phyloP scores from a whole-genome alignment of 2,329 filamentous ascomycete genomes.

The Fusarium falciforme region DNA sequence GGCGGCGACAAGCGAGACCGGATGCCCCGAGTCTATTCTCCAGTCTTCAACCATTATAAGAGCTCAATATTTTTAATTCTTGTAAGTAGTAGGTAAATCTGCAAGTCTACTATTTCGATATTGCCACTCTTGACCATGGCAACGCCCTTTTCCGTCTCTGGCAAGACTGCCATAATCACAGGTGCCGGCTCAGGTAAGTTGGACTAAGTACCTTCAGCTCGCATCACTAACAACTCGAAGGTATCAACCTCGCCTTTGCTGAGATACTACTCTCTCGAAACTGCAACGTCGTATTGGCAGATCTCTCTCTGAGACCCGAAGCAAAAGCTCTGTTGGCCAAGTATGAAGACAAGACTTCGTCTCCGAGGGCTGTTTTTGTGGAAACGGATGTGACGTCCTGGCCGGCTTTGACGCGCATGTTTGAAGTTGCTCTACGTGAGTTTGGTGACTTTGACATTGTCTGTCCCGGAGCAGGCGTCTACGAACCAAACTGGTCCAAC shows the following conservation, averaged over 20 bases:
- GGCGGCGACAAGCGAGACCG: constrained; percentile 2
- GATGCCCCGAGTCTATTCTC: background rate
- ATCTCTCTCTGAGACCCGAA: constrained; percentile 56
- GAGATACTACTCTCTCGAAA: constrained; percentile 53
- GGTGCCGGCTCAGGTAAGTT: constrained; percentile 33
- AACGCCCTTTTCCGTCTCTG: constrained; percentile 33
- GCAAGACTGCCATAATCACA: constrained; percentile 35
- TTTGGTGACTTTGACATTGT: constrained; percentile 57
- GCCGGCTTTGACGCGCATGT: constrained; percentile 51
- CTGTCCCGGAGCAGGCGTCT: constrained; percentile 60
- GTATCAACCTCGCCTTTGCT: constrained; percentile 52
- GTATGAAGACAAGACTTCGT: constrained; percentile 27
- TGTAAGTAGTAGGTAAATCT: background rate
- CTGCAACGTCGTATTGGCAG: constrained; percentile 60
- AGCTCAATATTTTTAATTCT: background rate
- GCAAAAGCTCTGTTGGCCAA: constrained; percentile 49
- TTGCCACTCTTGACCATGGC: constrained; percentile 9
- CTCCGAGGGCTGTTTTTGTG: constrained; percentile 53
- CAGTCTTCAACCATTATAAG: background rate
- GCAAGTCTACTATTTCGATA: background rate
- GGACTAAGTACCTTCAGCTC: accelerated
- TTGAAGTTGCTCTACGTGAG: constrained; percentile 47
- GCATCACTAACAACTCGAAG: background rate
- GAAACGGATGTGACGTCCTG: constrained; percentile 59
- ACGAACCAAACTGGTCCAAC: constrained; percentile 56